A percentile compares a stretch with the other conserved stretches of the same genome.
These are phyloP conservation scores for Alopecurus myosuroides DNA, from an alignment of 176 grass and related monocot genomes.

Conservation along the genomic window DNA sequence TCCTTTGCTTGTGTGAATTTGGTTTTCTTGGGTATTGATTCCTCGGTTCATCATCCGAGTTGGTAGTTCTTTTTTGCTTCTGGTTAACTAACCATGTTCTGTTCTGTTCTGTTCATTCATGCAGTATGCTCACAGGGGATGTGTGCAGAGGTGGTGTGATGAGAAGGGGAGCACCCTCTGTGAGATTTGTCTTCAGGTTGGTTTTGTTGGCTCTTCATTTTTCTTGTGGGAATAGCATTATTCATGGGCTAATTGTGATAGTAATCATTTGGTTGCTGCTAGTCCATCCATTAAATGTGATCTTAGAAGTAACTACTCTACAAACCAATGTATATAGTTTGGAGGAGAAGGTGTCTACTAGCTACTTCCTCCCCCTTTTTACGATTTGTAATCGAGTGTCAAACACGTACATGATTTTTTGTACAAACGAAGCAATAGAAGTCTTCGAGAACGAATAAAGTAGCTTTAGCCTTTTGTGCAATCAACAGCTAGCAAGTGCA, in stretches of 20 bases:
- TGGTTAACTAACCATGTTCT: not conserved
- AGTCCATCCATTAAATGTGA: not conserved
- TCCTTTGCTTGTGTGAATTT: not conserved
- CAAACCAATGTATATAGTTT: not conserved
- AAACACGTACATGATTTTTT: constrained; percentile 17
- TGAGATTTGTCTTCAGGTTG: constrained; percentile 93
- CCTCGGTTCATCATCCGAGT: not conserved
- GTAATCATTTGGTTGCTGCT: not conserved
- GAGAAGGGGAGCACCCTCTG: constrained; percentile 89
- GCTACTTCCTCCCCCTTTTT: not conserved
- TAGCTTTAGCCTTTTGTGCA: constrained; percentile 22
- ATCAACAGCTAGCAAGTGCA: constrained; percentile 12
- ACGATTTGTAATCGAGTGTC: constrained; percentile 5
- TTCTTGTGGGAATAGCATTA: not conserved
- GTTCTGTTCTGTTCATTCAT: not conserved
- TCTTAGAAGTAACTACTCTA: not conserved
- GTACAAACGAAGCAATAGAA: constrained; percentile 15
- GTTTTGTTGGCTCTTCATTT: not conserved
- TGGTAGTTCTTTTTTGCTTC: not conserved
- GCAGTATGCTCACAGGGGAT: constrained; percentile 83
- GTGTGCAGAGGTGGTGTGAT: constrained; percentile 97
- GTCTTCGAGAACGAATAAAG: constrained; percentile 28
- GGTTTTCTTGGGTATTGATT: not conserved
- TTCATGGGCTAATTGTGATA: not conserved
- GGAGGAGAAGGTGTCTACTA: not conserved